A percentile compares a stretch with the other conserved stretches of the same genome.
Conservation (phyloP, 2,329 filamentous ascomycete species). For the Neonectria punicea region DNA sequence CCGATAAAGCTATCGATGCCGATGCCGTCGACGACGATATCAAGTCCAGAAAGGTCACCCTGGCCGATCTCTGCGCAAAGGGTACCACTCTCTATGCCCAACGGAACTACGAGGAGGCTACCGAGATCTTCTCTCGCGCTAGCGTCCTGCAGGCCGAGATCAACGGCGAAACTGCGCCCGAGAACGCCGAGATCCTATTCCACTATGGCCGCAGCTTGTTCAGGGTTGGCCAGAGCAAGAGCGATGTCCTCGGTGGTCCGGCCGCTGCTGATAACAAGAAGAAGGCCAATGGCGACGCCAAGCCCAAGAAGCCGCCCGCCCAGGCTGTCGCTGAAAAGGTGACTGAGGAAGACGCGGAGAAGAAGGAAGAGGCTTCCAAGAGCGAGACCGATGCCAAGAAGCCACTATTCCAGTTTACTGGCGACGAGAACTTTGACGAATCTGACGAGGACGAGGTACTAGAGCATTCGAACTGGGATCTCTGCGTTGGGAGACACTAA, state of each 20-base stretch:
- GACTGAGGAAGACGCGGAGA: slow-evolving; percentile 56
- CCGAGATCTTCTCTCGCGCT: slow-evolving; percentile 88
- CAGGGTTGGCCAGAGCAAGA: slow-evolving; percentile 93
- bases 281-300: slow-evolving; percentile 47
- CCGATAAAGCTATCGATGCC: slow-evolving; percentile 33
- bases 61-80: slow-evolving; percentile 82
- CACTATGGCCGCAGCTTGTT: slow-evolving; percentile 94
- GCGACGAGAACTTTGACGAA: slow-evolving; percentile 92
- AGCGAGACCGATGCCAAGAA: slow-evolving; percentile 64
- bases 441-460: slow-evolving; percentile 76
- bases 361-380: slow-evolving; percentile 52
- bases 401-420: slow-evolving; percentile 89
- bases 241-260: slow-evolving; percentile 89
- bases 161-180: slow-evolving; percentile 89
- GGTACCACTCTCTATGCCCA: slow-evolving; percentile 87
- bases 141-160: slow-evolving; percentile 90
- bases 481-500: slow-evolving; percentile 18
- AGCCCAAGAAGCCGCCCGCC: slow-evolving; percentile 52
- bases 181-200: slow-evolving; percentile 94
- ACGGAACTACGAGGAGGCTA: slow-evolving; percentile 87
- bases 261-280: slow-evolving; percentile 67
- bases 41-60: slow-evolving; percentile 68
- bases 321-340: slow-evolving; percentile 55
- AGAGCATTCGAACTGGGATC: background rate
- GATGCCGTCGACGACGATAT: slow-evolving; percentile 51